Base-by-base conservation (phyloP, 768 basidiomycete genomes). In the Pleurotus platypus region DNA sequence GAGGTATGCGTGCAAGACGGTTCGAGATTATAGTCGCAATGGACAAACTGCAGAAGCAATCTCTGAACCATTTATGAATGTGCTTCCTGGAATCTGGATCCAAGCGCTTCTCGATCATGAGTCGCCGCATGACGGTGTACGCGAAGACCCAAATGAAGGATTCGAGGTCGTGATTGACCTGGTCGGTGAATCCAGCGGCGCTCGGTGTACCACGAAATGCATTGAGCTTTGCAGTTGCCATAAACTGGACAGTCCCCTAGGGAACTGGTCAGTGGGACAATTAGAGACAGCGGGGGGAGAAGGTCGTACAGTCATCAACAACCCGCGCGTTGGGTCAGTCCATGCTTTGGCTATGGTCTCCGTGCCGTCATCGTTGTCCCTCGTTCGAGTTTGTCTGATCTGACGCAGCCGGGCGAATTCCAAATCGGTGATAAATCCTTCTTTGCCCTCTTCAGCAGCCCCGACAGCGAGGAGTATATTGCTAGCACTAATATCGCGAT, bases 201-300 rank as follows among this genome's bases (percentile, higher is more conserved):
- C 47, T 4, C 26, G 6, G 22, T 46, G 13, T 22, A 56, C n/a
- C 5, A 27, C 7, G 6, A 30, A 30, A 11, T 27, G 24, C 45
- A 20, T 9, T 20, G 15, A 56, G n/a, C 18, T 50, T 12, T 38
- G 53, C 47, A 9, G 26, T 48, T 4, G 55, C 55, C 55, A 56
- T 56, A 20, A 56, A 56, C 26, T 56, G 55, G 3, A 48, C 49
- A 18, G 57, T 58, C 11, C 57, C 57, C 57, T 58, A 20, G n/a
- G 26, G 12, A 24, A 47, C 6, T 13, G 5, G 7, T 16, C 20
- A 16, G 40, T 37, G 7, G 7, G 39, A 40, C 51, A 4, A 53
- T 18, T 18, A 18, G 18, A 18, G 18, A 18, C 18, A 18, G 18
- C 18, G 18, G 18, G 18, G 18, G 18, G 46, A 22, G 20, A 6